Conservation (phyloP, 805 yeast genomes). For the Cyberlindnera japonica region DNA sequence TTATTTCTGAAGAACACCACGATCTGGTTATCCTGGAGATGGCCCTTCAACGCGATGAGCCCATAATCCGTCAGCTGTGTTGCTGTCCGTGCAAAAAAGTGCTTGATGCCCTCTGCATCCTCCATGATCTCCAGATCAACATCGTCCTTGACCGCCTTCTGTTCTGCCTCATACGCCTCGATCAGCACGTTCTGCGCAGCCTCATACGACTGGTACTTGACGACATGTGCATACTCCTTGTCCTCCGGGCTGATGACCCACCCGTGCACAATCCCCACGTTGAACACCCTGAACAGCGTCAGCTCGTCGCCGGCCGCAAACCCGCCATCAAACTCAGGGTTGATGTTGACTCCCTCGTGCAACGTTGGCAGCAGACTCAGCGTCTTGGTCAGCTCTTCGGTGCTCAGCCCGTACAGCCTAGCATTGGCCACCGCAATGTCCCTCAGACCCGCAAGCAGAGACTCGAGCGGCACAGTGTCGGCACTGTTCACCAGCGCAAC, state of each 20-base stretch:
- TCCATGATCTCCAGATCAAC: slow-evolving; percentile 29
- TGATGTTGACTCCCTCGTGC: slow-evolving; percentile 66
- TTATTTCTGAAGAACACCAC: slow-evolving; percentile 84
- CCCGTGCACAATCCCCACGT: slow-evolving; percentile 70
- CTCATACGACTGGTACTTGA: slow-evolving; percentile 49
- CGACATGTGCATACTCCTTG: slow-evolving; percentile 33
- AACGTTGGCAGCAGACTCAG: slow-evolving; percentile 57
- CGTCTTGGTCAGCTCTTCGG: slow-evolving; percentile 34
- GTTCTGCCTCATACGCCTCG: slow-evolving; percentile 38
- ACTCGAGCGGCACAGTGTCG: slow-evolving; percentile 33
- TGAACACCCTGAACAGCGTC: slow-evolving; percentile 55
- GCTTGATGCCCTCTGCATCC: slow-evolving; percentile 35
- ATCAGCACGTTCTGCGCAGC: slow-evolving; percentile 55
- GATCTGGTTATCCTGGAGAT: slow-evolving; percentile 49
- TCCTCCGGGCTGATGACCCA: slow-evolving; percentile 60
- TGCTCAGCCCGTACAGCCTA: slow-evolving; percentile 23
- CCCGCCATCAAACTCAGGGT: slow-evolving; percentile 64
- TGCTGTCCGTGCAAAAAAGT: slow-evolving; percentile 57
- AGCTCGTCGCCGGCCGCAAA: slow-evolving; percentile 53
- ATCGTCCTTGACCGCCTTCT: slow-evolving; percentile 22
- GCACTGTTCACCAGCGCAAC: slow-evolving; percentile 32
- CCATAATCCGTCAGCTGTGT: slow-evolving; percentile 80
- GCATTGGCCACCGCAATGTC: slow-evolving; percentile 37
- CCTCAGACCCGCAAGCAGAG: slow-evolving; percentile 48
- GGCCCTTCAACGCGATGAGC: slow-evolving; percentile 39